These are phyloP conservation scores for Melanomma pulvis-pyrius DNA, from an alignment of 495 filamentous ascomycete species.

Conservation along the genomic window DNA sequence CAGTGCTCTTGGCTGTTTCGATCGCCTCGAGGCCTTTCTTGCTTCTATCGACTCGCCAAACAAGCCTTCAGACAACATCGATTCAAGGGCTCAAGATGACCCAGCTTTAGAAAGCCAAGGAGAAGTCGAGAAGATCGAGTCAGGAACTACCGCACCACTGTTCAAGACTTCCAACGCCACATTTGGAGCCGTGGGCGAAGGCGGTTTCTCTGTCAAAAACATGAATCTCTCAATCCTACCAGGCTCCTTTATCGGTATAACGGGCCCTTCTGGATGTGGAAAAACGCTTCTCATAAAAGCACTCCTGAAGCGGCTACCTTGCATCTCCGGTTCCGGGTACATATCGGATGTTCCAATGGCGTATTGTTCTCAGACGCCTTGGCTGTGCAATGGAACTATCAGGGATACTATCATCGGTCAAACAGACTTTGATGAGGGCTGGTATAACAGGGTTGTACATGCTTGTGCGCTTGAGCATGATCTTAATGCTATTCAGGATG, in stretches of 20 bases:
- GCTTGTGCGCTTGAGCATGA: not conserved
- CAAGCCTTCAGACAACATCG: not conserved
- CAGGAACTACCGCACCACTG: not conserved
- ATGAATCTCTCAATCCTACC: not conserved
- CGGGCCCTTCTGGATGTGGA: not conserved
- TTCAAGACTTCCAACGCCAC: not conserved
- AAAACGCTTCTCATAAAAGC: not conserved
- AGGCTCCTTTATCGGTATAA: not conserved
- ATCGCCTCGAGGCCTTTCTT: not conserved
- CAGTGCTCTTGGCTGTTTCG: not conserved
- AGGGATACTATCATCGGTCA: not conserved
- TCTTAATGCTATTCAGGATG: not conserved
- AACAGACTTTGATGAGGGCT: not conserved
- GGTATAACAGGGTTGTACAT: not conserved
- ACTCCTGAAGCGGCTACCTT: not conserved
- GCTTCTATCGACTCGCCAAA: not conserved
- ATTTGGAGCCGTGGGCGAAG: not conserved
- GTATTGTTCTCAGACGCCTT: slow-evolving; percentile 1
- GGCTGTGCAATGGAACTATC: not conserved
- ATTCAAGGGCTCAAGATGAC: not conserved
- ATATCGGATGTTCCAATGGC: not conserved
- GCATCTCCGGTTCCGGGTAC: not conserved
- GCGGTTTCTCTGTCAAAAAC: not conserved
- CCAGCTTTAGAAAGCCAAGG: not conserved
- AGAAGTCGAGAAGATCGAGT: not conserved